Evolutionary conservation across 148 eudicot species (phyloP), one percentile per base, ranked within the genome.

Genomic region (Oxyria digyna): DNA sequence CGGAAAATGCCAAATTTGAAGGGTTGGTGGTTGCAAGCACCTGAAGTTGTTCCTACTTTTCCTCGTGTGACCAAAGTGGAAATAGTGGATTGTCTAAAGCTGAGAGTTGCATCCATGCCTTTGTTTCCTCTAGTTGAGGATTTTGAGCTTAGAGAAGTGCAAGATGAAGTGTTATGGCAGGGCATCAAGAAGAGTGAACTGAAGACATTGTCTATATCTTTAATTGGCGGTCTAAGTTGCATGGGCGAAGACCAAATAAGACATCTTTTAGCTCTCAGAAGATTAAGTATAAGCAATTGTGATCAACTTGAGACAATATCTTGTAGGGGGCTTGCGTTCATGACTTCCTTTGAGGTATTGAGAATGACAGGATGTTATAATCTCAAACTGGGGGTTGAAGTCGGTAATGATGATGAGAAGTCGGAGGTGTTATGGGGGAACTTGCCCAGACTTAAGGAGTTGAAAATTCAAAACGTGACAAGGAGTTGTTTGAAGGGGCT

Each of bases 1-100:
- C 0, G 0, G 2, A 0, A 0, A 11, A 67, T 80, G 70, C 0
- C 0, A 7, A 71, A 33, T 50, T 45, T 80, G 33, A 71, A 42
- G 45, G 78, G 83, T 13, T 71, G 83, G 83, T 76, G 83, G 83
- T 48, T 4, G 33, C 4, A n/a, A 0, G 54, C 21, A 48, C 23
- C 54, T 1, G 13, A 1, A 17, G 9, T 48, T 21, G 8, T 48
- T 4, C 54, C 54, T 17, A 18, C 54, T 3, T 48, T 48, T 23
- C 54, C 54, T 48, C 54, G 54, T 48, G 4, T 48, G 17, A 18
- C 23, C 54, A 48, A 9, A 3, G 54, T 48, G 18, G 6, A 0
- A 5, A 48, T 48, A 48, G 0, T 0, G 0, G 4, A 18, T 6
- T 48, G 54, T 48, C 24, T 0, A 17, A 4, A 18, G 54, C 54